Base-by-base conservation (phyloP, 2,329 filamentous ascomycete genomes). In the Blastomyces parvus region DNA sequence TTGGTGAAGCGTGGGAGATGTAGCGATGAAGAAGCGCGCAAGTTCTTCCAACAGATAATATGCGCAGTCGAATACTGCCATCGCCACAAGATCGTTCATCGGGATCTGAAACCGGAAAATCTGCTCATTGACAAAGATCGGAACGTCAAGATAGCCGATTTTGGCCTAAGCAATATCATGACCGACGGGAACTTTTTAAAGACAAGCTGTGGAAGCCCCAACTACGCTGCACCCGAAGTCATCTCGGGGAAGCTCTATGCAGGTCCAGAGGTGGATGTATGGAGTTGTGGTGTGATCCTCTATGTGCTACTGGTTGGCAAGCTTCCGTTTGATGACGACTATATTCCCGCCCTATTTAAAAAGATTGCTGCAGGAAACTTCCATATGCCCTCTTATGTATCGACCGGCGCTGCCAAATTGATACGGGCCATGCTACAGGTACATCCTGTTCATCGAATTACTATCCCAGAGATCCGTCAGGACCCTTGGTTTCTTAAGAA, bases 1-100 rank as follows among this genome's bases (percentile, higher is more conserved):
- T 94, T 99, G 66, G 94, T 99, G 64, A 88, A 92, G 73, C 87
- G 97, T 73, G 94, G 94, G 62, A 88, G 90, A 73, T 91, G 97
- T 83, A 86, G 88, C 69, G 94, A 99, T 76, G 84, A 87, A 65
- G 90, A 95, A 74, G 94, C 94, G n/a, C 87, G 94, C 63, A 91
- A 93, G 69, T 97, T 99, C 81, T 99, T 99, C 77, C 94, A 99
- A 77, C 94, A 99, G 77, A 99, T 99, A 78, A 89, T 99, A 62
- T 97, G 94, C 76, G 94, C 94, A 53, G 94, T 99, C 69, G 94
- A 99, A 76, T 99, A 99, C 79, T 99, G 94, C 73, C 94, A 99
- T 78, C 86, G 94, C 66, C 94, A 99, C 81, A 97, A 97, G 80
- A 97, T 99, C 72, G 94, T 97, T 50, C 94, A 99, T 77, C 88